These are phyloP conservation scores for Flaveria sonorensis DNA, from an alignment of 129 eudicot genomes.

Conservation along the genomic window DNA sequence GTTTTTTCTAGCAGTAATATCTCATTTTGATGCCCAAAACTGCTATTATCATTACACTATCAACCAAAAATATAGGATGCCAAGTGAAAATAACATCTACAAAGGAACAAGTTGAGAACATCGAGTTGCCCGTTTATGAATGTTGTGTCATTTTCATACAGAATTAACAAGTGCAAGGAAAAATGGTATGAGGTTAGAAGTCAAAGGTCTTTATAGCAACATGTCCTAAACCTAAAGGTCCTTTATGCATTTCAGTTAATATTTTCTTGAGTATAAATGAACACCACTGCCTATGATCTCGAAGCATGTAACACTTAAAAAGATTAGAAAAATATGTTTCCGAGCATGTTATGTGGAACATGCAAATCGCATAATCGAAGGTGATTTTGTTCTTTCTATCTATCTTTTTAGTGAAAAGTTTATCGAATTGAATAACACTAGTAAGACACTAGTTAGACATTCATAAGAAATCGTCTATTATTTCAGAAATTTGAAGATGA, in stretches of 20 bases:
- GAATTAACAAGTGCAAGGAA: not conserved
- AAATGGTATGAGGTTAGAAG: not conserved
- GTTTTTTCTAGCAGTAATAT: not conserved
- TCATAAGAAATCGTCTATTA: not conserved
- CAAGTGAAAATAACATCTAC: not conserved
- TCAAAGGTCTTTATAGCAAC: conserved; percentile 18
- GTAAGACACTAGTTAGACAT: not conserved
- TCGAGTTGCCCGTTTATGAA: not conserved
- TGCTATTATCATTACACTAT: no score
- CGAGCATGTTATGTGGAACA: conserved; percentile 35
- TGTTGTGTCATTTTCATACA: not conserved
- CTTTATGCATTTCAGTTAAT: conserved; percentile 10
- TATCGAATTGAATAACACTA: not conserved
- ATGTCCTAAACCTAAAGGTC: conserved; percentile 15
- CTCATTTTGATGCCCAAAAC: no score
- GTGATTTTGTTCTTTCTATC: conserved; percentile 5
- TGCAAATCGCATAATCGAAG: conserved; percentile 37
- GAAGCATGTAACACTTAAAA: conserved; percentile 6
- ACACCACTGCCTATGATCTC: conserved; percentile 1
- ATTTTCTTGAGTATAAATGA: conserved; percentile 21
- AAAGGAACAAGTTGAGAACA: not conserved
- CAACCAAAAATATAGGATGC: no score
- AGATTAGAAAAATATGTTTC: conserved; percentile 22
- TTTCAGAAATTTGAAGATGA: conserved; percentile 34
- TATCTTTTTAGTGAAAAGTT: not conserved